These are phyloP conservation scores for Mucor racemosus DNA, from an alignment of 371 early-diverging fungal genomes.

Conservation along the genomic window DNA sequence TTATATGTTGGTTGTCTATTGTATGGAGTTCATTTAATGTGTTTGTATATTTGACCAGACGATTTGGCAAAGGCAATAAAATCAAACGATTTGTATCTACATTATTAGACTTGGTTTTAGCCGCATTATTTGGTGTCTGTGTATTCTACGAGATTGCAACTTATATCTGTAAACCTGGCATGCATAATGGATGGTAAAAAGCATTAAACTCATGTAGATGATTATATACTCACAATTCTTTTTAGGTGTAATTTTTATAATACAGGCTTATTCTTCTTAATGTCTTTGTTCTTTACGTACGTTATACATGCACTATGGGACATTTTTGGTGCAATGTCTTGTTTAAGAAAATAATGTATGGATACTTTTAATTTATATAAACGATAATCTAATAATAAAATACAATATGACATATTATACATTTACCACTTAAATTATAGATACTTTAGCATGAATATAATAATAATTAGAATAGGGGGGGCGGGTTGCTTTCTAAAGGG, in stretches of 20 bases:
- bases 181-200: conserved; percentile 40
- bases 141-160: conserved; percentile 35
- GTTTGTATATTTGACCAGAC: conserved; percentile 36
- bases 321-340: conserved; percentile 35
- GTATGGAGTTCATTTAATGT: conserved; percentile 35
- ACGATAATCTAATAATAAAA: not conserved
- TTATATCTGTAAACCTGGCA: conserved; percentile 39
- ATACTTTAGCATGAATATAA: not conserved
- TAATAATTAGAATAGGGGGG: not conserved
- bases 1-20: conserved; percentile 29
- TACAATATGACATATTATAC: not conserved
- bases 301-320: conserved; percentile 33
- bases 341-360: conserved; percentile 18
- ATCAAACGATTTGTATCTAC: conserved; percentile 32
- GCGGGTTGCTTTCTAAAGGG: not conserved
- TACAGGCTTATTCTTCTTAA: conserved; percentile 37
- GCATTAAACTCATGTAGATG: not conserved
- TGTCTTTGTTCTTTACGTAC: conserved; percentile 34
- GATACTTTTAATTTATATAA: not conserved
- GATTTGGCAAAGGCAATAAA: conserved; percentile 33
- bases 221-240: conserved; percentile 4
- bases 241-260: conserved; percentile 44
- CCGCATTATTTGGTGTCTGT: conserved; percentile 41
- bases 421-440: not conserved
- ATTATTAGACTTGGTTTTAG: conserved; percentile 27